These are phyloP conservation scores for Botrytis deweyae DNA, from an alignment of 2,329 filamentous ascomycete genomes.

Conservation along the genomic window DNA sequence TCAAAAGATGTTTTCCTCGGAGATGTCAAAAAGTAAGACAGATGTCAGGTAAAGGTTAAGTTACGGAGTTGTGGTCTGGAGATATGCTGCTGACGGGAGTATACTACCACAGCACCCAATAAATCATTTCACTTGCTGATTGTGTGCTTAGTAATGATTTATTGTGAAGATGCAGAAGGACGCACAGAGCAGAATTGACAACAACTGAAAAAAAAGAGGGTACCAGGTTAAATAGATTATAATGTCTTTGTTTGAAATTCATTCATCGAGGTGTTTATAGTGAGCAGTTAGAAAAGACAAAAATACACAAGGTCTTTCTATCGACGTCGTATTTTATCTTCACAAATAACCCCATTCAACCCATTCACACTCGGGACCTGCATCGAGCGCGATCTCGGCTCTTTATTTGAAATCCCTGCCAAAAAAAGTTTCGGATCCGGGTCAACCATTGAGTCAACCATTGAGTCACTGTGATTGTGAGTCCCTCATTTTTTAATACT, in stretches of 20 bases:
- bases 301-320: not conserved
- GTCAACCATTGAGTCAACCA: not conserved
- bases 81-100: not conserved
- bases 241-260: not conserved
- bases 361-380: not conserved
- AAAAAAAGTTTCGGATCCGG: constrained; percentile 18
- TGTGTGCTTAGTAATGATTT: not conserved
- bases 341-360: not conserved
- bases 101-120: not conserved
- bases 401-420: not conserved
- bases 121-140: not conserved
- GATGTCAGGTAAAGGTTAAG: not conserved
- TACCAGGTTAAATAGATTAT: not conserved
- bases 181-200: not conserved
- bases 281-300: not conserved
- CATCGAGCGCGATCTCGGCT: constrained; percentile 7
- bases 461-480: constrained; percentile 1
- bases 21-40: constrained; percentile 1
- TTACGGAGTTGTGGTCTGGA: not conserved
- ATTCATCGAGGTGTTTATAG: not conserved
- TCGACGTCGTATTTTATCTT: not conserved
- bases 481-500: not conserved
- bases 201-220: not conserved
- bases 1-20: not conserved
- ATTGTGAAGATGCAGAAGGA: not conserved